Conservation (phyloP, 2,329 filamentous ascomycete genomes). For the Intubia oerlemansii region DNA sequence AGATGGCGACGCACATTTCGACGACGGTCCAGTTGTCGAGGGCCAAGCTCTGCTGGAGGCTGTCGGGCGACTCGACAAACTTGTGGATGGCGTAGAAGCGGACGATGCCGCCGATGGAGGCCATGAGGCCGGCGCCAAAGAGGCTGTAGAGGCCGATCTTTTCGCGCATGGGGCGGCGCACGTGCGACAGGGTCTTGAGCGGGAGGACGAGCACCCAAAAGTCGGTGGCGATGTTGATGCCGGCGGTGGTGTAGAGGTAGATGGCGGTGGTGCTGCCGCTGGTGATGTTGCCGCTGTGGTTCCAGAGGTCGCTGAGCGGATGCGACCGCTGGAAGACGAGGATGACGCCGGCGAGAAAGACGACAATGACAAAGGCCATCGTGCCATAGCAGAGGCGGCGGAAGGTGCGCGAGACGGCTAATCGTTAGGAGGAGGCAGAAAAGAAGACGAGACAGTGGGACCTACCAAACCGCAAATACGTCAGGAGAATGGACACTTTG, state of each 20-base stretch:
- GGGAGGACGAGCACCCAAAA: conserved; percentile 22
- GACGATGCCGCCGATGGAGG: conserved; percentile 16
- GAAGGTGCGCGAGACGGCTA: conserved; percentile 11
- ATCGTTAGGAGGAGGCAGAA: too few species aligned
- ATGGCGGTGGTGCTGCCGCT: neutral
- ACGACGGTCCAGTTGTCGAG: conserved; percentile 24
- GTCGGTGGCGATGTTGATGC: conserved; percentile 24
- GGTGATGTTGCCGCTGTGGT: conserved; percentile 14
- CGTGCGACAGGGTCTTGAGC: conserved; percentile 19
- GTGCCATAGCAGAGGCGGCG: conserved; percentile 14
- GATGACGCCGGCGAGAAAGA: conserved; percentile 18
- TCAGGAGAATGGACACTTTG: conserved; percentile 22
- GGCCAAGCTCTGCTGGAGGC: conserved; percentile 14
- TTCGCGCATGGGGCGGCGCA: conserved; percentile 24
- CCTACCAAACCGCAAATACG: conserved; percentile 23
- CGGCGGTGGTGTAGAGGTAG: neutral
- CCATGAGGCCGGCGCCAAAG: conserved; percentile 19
- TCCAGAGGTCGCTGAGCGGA: conserved; percentile 21
- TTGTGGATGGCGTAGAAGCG: conserved; percentile 18
- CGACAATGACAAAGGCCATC: conserved; percentile 17
- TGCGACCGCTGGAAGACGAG: conserved; percentile 19
- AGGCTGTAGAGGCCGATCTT: conserved; percentile 26
- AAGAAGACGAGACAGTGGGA: too few species aligned
- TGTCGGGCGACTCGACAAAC: conserved; percentile 16
- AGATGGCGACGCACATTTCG: conserved; percentile 26